These are phyloP conservation scores for Quercus aquifolioides DNA, from an alignment of 306 rosid genomes.

Conservation along the genomic window DNA sequence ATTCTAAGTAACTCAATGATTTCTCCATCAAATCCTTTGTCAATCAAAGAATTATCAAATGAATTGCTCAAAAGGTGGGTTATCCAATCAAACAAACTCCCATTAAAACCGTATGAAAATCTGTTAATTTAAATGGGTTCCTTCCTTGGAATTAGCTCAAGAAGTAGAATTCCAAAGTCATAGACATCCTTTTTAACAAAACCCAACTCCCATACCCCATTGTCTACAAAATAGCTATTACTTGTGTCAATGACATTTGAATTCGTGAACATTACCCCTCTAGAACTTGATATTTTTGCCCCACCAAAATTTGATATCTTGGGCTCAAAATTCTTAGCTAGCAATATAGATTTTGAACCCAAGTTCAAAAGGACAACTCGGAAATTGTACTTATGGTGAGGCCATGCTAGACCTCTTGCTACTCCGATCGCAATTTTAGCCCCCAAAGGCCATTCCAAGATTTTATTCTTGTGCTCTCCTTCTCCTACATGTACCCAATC, in stretches of 20 bases:
- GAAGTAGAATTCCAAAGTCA: constrained; percentile 3
- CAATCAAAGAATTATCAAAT: too few species aligned
- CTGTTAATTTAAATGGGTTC: neutral
- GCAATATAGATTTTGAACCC: neutral
- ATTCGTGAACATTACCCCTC: constrained; percentile 12
- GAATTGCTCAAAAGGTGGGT: too few species aligned
- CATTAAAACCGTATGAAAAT: neutral
- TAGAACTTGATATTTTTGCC: neutral
- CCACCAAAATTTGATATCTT: constrained; percentile 11
- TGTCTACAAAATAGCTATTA: too few species aligned
- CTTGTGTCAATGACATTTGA: too few species aligned
- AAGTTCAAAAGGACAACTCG: too few species aligned
- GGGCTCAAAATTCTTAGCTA: constrained; percentile 10
- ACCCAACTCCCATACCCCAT: neutral
- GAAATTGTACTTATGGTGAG: too few species aligned
- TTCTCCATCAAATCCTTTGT: too few species aligned
- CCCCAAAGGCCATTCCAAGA: neutral
- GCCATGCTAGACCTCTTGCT: too few species aligned
- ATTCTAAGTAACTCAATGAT: too few species aligned
- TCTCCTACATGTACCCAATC: neutral
- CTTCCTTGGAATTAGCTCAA: constrained; percentile 10
- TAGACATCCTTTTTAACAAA: constrained; percentile 11
- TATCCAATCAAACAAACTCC: too few species aligned
- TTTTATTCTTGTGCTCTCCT: neutral
- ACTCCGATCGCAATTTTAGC: too few species aligned